These are phyloP conservation scores for Boletus austroedulis DNA, from an alignment of 1,284 basidiomycete species.

Conservation along the genomic window DNA sequence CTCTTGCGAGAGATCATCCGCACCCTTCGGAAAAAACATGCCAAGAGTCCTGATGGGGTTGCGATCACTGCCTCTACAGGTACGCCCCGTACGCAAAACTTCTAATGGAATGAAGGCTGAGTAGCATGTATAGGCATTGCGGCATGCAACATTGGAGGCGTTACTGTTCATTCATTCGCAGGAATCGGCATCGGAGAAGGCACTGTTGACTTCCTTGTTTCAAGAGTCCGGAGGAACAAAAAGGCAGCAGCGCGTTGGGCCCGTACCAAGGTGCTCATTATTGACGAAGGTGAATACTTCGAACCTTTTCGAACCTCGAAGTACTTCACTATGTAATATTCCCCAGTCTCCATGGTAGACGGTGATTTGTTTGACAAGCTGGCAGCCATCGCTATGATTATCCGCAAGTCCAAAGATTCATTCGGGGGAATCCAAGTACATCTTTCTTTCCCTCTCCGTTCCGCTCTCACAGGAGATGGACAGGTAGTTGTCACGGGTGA, in stretches of 20 bases:
- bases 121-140: conserved; percentile 64
- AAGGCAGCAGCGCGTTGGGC: conserved; percentile 73
- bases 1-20: conserved; percentile 84
- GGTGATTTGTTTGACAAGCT: conserved; percentile 86
- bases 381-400: conserved; percentile 56
- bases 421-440: conserved; percentile 90
- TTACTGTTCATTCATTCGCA: conserved; percentile 88
- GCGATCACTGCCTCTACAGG: conserved; percentile 90
- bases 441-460: not conserved
- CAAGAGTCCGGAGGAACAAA: conserved; percentile 64
- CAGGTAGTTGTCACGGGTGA: conserved; percentile 86
- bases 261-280: conserved; percentile 75
- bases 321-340: not conserved
- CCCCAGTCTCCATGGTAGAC: conserved; percentile 88
- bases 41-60: conserved; percentile 52
- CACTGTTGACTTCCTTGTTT: conserved; percentile 50
- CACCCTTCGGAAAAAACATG: conserved; percentile 49
- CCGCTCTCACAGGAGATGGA: conserved; percentile 3
- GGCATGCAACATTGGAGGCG: conserved; percentile 87
- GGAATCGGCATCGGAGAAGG: conserved; percentile 83
- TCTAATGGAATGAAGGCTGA: not conserved
- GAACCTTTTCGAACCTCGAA: not conserved
- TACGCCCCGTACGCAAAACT: conserved; percentile 27
- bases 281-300: conserved; percentile 77
- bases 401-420: conserved; percentile 58